Base-by-base conservation (phyloP, 1,139 yeast genomes). In the Debaryomyces coudertii region DNA sequence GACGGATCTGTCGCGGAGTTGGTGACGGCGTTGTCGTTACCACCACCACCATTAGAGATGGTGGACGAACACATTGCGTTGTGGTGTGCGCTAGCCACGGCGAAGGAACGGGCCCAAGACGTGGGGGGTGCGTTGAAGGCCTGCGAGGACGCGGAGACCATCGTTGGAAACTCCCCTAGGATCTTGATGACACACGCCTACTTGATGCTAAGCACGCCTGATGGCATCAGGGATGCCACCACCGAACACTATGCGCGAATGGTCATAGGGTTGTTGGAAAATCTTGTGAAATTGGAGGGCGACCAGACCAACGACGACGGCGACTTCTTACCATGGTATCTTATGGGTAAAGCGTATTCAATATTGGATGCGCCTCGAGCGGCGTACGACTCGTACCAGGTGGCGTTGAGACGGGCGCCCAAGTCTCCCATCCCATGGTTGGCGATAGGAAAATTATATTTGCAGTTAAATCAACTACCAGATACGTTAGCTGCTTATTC, bases 401-500 rank as follows among this genome's bases (percentile, higher is more conserved):
- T 74, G 34, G 83, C 87, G 2, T 63, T 83, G 44, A 71, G 78
- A 49, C 68, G 81, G 40, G 82, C 84, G 0, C 76, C 83, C 15
- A 68, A 70, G 29, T 73, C 78, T 11, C 82, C 87, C 14, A 67
- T 81, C 44, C 79, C 85, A 7, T 83, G 89, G 90, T 62, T 84
- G 34, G 82, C 85, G 0, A 82, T 83, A 20, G 90, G 88, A 1
- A 74, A 79, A 23, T 65, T 84, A 42, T 83, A 83, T 56, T 62
- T 83, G 47, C 77, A 76, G 51, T 66, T 82, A 54, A 78, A 79
- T 44, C 89, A 83, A 60, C 62, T 83, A 23, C 79, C 83, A 3
- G 89, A 83, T 56, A 83, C 89, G 0, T 65, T 83, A 43, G 83
- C 85, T 5, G 88, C 88, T 2, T 84, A 81, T 58, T 78, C 85